Evolutionary conservation across 768 basidiomycete species (phyloP).

Genomic region (Leccinum truebloodii): DNA sequence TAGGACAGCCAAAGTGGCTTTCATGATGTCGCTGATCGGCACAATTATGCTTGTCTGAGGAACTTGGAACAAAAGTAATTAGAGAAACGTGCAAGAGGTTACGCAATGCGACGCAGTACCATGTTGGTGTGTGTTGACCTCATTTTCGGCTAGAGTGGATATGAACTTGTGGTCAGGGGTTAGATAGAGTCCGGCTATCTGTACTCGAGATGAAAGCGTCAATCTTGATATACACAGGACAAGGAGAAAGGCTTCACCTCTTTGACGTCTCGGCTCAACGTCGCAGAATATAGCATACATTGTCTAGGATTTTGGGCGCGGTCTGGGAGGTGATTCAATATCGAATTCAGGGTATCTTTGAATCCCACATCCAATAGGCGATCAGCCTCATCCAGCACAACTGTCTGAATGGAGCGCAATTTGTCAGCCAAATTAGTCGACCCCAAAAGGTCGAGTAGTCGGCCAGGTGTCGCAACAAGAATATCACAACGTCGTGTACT

Average conservation of each 20-base stretch:
- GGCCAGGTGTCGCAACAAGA: conserved; percentile 73
- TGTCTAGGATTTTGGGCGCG: conserved; percentile 56
- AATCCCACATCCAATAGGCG: conserved; percentile 75
- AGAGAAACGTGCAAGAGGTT: neutral
- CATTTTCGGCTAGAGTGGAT: conserved; percentile 57
- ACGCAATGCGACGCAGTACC: conserved; percentile 34
- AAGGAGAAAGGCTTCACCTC: conserved; percentile 35
- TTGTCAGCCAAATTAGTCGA: conserved; percentile 40
- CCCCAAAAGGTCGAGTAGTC: conserved; percentile 70
- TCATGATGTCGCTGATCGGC: conserved; percentile 43
- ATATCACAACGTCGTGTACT: conserved; percentile 44
- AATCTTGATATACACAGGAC: neutral
- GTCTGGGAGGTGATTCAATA: conserved; percentile 45
- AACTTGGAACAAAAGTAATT: conserved; percentile 32
- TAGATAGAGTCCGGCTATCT: conserved; percentile 33
- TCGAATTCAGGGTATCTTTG: conserved; percentile 64
- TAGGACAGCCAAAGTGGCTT: conserved; percentile 42
- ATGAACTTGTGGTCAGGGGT: conserved; percentile 44
- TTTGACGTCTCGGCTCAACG: conserved; percentile 69
- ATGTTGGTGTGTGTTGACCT: conserved; percentile 62
- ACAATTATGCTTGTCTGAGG: conserved; percentile 47
- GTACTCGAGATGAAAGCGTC: neutral
- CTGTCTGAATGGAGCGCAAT: conserved; percentile 40
- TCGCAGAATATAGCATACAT: conserved; percentile 72
- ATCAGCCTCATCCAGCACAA: conserved; percentile 77